phyloP scores from a whole-genome alignment of 148 eudicot genomes.

The Silene conica region DNA sequence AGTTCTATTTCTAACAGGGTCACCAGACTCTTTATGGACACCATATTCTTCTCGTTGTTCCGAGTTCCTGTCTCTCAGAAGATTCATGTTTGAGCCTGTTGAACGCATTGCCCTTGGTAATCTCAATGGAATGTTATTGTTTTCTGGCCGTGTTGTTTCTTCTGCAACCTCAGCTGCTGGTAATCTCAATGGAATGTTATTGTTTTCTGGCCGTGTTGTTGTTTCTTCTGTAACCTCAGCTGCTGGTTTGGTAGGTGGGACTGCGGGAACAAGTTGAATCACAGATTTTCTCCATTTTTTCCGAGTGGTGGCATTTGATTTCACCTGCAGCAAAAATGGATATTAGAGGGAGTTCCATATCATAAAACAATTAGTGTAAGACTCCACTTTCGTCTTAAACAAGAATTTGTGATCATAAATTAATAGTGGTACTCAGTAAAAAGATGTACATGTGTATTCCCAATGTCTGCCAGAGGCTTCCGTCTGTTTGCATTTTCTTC shows the following conservation, averaged over 20 bases:
- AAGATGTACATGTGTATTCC: slow-evolving; percentile 57
- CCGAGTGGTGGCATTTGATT: slow-evolving; percentile 54
- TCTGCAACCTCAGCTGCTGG: slow-evolving; percentile 37
- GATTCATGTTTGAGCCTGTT: slow-evolving; percentile 46
- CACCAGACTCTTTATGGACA: slow-evolving; percentile 37
- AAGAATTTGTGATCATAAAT: no score
- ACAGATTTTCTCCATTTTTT: slow-evolving; percentile 81
- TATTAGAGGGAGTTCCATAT: not conserved
- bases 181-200: slow-evolving; percentile 51
- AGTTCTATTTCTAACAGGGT: slow-evolving; percentile 41
- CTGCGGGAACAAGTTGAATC: slow-evolving; percentile 66
- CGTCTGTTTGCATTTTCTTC: slow-evolving; percentile 40
- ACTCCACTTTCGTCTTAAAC: no score
- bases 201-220: slow-evolving; percentile 31
- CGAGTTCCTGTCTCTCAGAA: slow-evolving; percentile 57
- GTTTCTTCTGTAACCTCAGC: not conserved
- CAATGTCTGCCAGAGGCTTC: slow-evolving; percentile 88
- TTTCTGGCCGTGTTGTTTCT: slow-evolving; percentile 33
- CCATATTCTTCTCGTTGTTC: slow-evolving; percentile 42
- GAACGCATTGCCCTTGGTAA: slow-evolving; percentile 77
- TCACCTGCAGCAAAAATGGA: slow-evolving; percentile 36
- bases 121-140: slow-evolving; percentile 46
- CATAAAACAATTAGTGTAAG: not conserved
- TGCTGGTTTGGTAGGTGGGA: slow-evolving; percentile 35
- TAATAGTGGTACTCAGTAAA: not conserved